Evolutionary conservation across 2,329 filamentous ascomycete species (phyloP).

Genomic region (Trichoderma sp.): DNA sequence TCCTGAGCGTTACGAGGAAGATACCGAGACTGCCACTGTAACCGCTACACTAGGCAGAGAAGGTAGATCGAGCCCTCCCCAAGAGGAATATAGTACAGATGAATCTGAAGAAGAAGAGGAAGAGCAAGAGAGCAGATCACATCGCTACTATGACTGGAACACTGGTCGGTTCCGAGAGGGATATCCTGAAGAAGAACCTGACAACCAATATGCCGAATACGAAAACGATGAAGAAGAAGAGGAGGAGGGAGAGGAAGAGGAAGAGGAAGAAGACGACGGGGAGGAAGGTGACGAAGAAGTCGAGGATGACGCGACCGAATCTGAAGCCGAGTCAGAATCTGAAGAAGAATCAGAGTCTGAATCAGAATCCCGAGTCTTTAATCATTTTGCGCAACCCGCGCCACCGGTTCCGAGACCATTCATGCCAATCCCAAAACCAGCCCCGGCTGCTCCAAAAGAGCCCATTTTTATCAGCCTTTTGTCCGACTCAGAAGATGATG

Average conservation of each 20-base stretch:
- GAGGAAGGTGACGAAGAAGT: background rate
- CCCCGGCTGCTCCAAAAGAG: conserved; percentile 27
- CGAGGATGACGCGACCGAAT: conserved; percentile 17
- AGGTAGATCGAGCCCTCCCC: conserved; percentile 6
- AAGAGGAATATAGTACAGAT: background rate
- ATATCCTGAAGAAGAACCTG: background rate
- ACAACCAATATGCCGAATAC: background rate
- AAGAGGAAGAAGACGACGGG: background rate
- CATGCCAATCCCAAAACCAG: conserved; percentile 10
- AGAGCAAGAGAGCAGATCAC: background rate
- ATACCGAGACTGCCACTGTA: conserved; percentile 14
- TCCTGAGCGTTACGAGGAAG: conserved; percentile 1
- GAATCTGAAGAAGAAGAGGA: conserved; percentile 1
- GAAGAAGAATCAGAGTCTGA: conserved; percentile 32
- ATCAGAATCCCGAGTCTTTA: conserved; percentile 15
- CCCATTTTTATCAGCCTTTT: conserved; percentile 48
- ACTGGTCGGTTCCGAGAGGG: background rate
- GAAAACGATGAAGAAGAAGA: background rate
- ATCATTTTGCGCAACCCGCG: conserved; percentile 3
- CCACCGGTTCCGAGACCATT: background rate
- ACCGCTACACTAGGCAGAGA: conserved; percentile 12
- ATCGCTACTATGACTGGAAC: conserved; percentile 2
- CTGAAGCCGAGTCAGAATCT: conserved; percentile 31
- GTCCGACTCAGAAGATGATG: conserved; percentile 47
- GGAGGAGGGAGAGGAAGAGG: background rate